phyloP scores from a whole-genome alignment of 2,329 filamentous ascomycete genomes.

The Diaporthe nobilis region DNA sequence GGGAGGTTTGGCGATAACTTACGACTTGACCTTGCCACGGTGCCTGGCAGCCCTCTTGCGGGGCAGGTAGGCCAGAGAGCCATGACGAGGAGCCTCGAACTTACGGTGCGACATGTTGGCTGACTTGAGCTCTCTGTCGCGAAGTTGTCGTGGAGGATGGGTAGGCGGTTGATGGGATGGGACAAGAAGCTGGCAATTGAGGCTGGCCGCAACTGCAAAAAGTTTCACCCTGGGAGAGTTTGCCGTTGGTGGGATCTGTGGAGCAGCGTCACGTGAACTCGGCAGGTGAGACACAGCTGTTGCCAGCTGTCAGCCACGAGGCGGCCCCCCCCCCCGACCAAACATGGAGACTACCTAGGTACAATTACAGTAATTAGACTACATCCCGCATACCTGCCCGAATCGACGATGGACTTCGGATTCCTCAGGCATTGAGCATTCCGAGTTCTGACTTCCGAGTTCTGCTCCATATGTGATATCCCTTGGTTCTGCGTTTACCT shows the following conservation, averaged over 20 bases:
- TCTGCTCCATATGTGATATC: background rate
- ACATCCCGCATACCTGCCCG: background rate
- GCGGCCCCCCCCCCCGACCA: too few species aligned
- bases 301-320: background rate
- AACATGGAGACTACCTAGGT: too few species aligned
- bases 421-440: background rate
- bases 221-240: constrained; percentile 34
- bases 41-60: constrained; percentile 95
- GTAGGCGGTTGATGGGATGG: constrained; percentile 34
- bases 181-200: background rate
- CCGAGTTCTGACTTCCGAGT: background rate
- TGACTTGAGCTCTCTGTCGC: constrained; percentile 39
- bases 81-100: constrained; percentile 92
- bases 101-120: constrained; percentile 65
- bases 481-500: background rate
- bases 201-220: constrained; percentile 12
- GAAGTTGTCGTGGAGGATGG: constrained; percentile 39
- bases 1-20: constrained; percentile 58
- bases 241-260: constrained; percentile 37
- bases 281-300: background rate
- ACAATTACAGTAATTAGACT: background rate
- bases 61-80: constrained; percentile 89
- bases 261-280: constrained; percentile 31
- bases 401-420: background rate
- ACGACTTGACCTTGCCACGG: constrained; percentile 99